Evolutionary conservation across 805 yeast genomes (phyloP).

Genomic region (Ogataea dorogensis): DNA sequence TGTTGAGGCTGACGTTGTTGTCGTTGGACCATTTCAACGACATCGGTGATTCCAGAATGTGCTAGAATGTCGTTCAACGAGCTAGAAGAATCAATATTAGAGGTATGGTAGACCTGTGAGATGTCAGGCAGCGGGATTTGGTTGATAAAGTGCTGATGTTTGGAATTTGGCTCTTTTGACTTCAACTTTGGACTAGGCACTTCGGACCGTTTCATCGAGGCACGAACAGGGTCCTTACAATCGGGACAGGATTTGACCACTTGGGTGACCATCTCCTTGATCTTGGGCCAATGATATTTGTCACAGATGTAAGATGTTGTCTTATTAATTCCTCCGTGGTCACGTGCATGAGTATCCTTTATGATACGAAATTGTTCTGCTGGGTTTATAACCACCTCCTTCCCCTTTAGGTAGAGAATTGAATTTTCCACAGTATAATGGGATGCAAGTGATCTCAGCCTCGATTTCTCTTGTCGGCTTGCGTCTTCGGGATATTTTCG

Average conservation of each 20-base stretch:
- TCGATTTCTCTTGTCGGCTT: constrained; percentile 81
- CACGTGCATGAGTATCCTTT: constrained; percentile 58
- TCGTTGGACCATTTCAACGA: constrained; percentile 55
- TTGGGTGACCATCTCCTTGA: constrained; percentile 80
- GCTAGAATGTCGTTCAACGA: constrained; percentile 39
- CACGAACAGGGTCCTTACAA: constrained; percentile 49
- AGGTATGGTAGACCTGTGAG: constrained; percentile 13
- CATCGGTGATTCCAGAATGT: constrained; percentile 47
- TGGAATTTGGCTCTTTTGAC: constrained; percentile 4
- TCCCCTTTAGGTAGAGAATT: constrained; percentile 68
- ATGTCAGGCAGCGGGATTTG: constrained; percentile 15
- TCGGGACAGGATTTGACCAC: constrained; percentile 74
- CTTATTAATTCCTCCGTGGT: constrained; percentile 87
- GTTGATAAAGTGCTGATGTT: constrained; percentile 5
- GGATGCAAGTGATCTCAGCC: constrained; percentile 76
- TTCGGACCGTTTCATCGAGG: constrained; percentile 20
- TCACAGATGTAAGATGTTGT: constrained; percentile 77
- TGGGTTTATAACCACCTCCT: constrained; percentile 81
- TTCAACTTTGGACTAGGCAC: constrained; percentile 14
- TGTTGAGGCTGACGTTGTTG: constrained; percentile 20
- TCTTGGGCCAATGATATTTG: constrained; percentile 86
- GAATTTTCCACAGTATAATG: constrained; percentile 74
- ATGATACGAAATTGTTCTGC: constrained; percentile 73
- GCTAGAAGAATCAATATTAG: constrained; percentile 31
- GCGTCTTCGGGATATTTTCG: constrained; percentile 85